These are phyloP conservation scores for Vitis hybrid DNA, from an alignment of 177 flowering plant species.

Conservation along the genomic window DNA sequence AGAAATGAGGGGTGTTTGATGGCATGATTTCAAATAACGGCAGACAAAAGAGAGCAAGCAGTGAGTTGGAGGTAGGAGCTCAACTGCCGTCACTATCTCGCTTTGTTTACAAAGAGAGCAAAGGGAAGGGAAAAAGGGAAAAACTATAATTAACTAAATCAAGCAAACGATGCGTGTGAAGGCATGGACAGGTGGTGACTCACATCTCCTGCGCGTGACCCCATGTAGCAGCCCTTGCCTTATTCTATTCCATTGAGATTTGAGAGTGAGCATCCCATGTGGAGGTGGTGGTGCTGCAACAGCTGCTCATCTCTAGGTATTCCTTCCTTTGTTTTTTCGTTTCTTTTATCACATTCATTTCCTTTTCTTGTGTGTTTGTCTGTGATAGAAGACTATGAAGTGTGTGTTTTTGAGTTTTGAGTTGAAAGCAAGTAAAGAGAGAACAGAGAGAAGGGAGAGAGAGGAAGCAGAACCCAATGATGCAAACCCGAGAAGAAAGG, in stretches of 20 bases:
- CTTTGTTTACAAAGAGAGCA: neutral
- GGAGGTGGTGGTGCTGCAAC: conserved; percentile 17
- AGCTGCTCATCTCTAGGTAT: conserved; percentile 38
- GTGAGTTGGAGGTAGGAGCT: conserved; percentile 12
- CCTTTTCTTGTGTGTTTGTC: conserved; percentile 3
- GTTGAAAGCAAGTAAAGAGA: conserved; percentile 30
- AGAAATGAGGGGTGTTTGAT: neutral
- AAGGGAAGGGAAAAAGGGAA: conserved; percentile 5
- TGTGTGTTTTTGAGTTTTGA: conserved; percentile 16
- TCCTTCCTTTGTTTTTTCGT: conserved; percentile 9
- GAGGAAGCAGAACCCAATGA: conserved; percentile 26
- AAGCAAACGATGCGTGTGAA: conserved; percentile 1
- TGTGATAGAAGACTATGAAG: neutral
- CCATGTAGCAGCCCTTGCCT: conserved; percentile 4
- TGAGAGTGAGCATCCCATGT: conserved; percentile 25
- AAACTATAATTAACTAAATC: neutral
- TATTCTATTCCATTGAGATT: conserved; percentile 3
- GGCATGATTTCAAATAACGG: neutral
- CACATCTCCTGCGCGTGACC: conserved; percentile 22
- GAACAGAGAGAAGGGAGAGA: conserved; percentile 22
- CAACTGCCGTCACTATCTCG: conserved; percentile 1
- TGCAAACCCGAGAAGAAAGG: conserved; percentile 48
- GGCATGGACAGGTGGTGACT: conserved; percentile 20
- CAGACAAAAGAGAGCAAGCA: neutral
- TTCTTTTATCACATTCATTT: conserved; percentile 7